Evolutionary conservation across 108 stramenopile genomes (phyloP).

Genomic region (Schizochytrium sp.): DNA sequence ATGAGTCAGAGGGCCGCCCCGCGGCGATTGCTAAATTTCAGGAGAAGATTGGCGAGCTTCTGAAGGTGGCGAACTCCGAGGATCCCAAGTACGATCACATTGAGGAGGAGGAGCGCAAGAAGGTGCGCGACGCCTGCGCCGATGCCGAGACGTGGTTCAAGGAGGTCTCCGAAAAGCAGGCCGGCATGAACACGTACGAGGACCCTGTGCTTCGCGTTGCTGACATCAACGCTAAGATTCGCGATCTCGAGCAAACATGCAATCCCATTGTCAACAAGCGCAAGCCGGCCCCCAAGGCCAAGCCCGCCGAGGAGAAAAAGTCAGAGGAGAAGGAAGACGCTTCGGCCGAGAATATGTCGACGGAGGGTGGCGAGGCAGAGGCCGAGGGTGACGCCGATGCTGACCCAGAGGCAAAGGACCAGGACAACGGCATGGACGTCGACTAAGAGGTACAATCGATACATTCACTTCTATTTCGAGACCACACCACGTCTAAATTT

Average conservation of each 20-base stretch:
- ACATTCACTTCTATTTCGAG: not conserved
- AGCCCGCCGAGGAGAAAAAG: slow-evolving; percentile 56
- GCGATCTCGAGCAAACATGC: slow-evolving; percentile 55
- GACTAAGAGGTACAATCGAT: not conserved
- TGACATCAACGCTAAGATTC: slow-evolving; percentile 59
- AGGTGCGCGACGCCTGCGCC: slow-evolving; percentile 61
- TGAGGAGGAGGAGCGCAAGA: slow-evolving; percentile 71
- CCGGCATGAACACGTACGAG: slow-evolving; percentile 47
- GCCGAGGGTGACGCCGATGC: not conserved
- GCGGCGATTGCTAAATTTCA: slow-evolving; percentile 61
- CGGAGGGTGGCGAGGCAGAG: slow-evolving; percentile 32
- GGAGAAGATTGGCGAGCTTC: slow-evolving; percentile 67
- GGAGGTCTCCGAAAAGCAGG: slow-evolving; percentile 82
- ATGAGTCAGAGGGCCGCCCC: slow-evolving; percentile 65
- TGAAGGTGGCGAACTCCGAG: slow-evolving; percentile 66
- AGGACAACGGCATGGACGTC: slow-evolving; percentile 14
- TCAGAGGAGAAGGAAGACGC: slow-evolving; percentile 39
- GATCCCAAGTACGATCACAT: slow-evolving; percentile 74
- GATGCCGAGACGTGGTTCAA: slow-evolving; percentile 78
- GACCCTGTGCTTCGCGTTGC: slow-evolving; percentile 72
- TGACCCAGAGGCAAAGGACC: not conserved
- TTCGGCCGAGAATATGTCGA: slow-evolving; percentile 22
- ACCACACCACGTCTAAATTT: no score
- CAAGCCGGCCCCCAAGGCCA: slow-evolving; percentile 59
- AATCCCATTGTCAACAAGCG: slow-evolving; percentile 86